Evolutionary conservation across 2,329 filamentous ascomycete species (phyloP).

Genomic region (Venturia nashicola): DNA sequence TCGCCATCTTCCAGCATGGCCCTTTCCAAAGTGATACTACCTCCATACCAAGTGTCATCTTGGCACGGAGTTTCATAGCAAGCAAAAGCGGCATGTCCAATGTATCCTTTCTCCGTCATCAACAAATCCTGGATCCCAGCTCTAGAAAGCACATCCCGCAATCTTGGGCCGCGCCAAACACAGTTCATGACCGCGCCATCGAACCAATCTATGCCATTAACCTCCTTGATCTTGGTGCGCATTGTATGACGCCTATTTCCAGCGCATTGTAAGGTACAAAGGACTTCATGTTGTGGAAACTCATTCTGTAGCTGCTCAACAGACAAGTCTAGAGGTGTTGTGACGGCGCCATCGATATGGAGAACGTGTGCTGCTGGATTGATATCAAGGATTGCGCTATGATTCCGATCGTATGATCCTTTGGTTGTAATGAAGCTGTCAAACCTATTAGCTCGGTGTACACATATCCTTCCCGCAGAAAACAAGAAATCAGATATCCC

Average conservation of each 20-base stretch:
- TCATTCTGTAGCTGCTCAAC: conserved; percentile 33
- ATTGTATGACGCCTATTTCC: conserved; percentile 41
- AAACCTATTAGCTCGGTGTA: not conserved
- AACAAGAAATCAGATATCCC: not conserved
- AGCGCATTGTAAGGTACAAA: conserved; percentile 39
- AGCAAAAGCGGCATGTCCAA: conserved; percentile 42
- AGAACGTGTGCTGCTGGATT: conserved; percentile 29
- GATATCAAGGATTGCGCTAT: conserved; percentile 40
- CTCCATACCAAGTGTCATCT: conserved; percentile 48
- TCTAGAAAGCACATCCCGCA: conserved; percentile 33
- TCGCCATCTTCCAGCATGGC: conserved; percentile 32
- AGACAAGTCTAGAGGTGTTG: conserved; percentile 31
- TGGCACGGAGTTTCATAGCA: conserved; percentile 40
- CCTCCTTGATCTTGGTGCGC: conserved; percentile 38
- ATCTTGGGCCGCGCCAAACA: conserved; percentile 37
- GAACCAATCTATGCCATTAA: conserved; percentile 38
- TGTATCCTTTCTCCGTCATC: conserved; percentile 41
- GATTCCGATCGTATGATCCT: conserved; percentile 45
- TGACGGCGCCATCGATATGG: conserved; percentile 37
- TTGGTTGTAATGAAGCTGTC: conserved; percentile 37
- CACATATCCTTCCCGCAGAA: not conserved
- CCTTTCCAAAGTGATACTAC: conserved; percentile 37
- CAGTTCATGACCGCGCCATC: conserved; percentile 35
- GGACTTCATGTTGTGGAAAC: conserved; percentile 41
- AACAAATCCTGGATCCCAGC: conserved; percentile 44